Evolutionary conservation across 2,329 filamentous ascomycete species (phyloP), one percentile per base, ranked within the genome.

Genomic region (Diaporthe citri): DNA sequence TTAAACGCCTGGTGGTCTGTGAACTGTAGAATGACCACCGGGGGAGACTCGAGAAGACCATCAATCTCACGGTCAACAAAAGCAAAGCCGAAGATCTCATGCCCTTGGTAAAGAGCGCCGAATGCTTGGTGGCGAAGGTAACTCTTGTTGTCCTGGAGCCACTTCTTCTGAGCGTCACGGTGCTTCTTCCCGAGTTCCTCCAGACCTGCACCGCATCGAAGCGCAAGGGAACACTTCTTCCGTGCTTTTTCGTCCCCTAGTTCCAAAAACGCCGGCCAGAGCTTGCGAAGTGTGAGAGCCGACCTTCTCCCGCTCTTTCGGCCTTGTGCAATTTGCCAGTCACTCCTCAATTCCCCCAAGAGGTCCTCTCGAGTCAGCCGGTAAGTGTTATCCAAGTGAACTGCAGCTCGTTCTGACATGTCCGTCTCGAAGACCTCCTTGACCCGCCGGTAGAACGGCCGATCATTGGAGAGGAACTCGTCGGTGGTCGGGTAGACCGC

Each of bases 331-430:
- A 87, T 82, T 39, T 90, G 86, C 0, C 93, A 80, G 64, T 93
- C 92, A 12, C 91, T 89, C 1, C 90, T 87, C 3, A 95, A 84
- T 76, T 93, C 92, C 0, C 86, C 89, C 0, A 95, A 82, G 87
- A 95, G 92, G 76, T 95, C 93, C 78, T 95, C 93, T 3, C 93
- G 85, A 0, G 94, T 84, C 0, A 95, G 86, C 0, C 93, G 91
- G 77, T 93, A 96, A 70, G 94, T 91, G 79, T 93, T 94, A 78
- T 94, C 93, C 0, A 94, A 81, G 79, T 95, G 91, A 0, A 84
- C 81, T 0, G 82, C 82, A 0, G 87, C 80, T 1, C 90, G 86
- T 0, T 80, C 78, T 1, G 83, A 75, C 17, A 79, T 43, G 1
- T 83, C 74, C 0, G 81, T 75, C 1, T 89, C 82, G 1, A 84